Conservation (phyloP, 2,329 filamentous ascomycete species). For the Neofusicoccum sp. region DNA sequence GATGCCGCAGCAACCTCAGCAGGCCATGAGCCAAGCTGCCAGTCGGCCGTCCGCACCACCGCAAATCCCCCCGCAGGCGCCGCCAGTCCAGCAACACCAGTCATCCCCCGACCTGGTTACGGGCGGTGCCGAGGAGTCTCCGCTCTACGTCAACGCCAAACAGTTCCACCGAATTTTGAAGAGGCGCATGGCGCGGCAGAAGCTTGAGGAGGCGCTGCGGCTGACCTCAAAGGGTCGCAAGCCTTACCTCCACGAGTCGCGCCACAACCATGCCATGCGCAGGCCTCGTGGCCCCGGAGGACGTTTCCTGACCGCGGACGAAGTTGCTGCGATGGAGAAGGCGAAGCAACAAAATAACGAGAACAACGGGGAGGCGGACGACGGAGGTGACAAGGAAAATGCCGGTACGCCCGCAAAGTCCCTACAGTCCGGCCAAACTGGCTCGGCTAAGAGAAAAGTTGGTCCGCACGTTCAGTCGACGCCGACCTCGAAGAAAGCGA, state of each 20-base stretch:
- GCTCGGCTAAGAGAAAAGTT: slow-evolving; percentile 20
- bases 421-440: slow-evolving; percentile 7
- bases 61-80: slow-evolving; percentile 56
- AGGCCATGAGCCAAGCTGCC: slow-evolving; percentile 69
- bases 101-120: slow-evolving; percentile 79
- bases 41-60: slow-evolving; percentile 47
- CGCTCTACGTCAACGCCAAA: slow-evolving; percentile 96
- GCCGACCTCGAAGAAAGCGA: slow-evolving; percentile 49
- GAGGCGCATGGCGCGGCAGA: slow-evolving; percentile 86
- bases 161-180: slow-evolving; percentile 98
- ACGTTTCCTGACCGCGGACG: slow-evolving; percentile 92
- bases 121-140: slow-evolving; percentile 77
- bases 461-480: slow-evolving; percentile 18
- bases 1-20: slow-evolving; percentile 64
- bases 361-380: slow-evolving; percentile 30
- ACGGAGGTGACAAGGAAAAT: slow-evolving; percentile 41
- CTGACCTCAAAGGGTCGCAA: slow-evolving; percentile 94
- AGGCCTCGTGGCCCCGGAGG: slow-evolving; percentile 90
- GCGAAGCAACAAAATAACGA: slow-evolving; percentile 47
- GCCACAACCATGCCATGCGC: slow-evolving; percentile 98
- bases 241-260: slow-evolving; percentile 93
- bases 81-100: slow-evolving; percentile 64
- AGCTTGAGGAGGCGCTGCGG: slow-evolving; percentile 86
- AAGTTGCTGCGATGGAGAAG: slow-evolving; percentile 85
- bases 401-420: slow-evolving; percentile 22